Evolutionary conservation across 2,329 filamentous ascomycete species (phyloP).

Genomic region (Hypomyces perniciosus): DNA sequence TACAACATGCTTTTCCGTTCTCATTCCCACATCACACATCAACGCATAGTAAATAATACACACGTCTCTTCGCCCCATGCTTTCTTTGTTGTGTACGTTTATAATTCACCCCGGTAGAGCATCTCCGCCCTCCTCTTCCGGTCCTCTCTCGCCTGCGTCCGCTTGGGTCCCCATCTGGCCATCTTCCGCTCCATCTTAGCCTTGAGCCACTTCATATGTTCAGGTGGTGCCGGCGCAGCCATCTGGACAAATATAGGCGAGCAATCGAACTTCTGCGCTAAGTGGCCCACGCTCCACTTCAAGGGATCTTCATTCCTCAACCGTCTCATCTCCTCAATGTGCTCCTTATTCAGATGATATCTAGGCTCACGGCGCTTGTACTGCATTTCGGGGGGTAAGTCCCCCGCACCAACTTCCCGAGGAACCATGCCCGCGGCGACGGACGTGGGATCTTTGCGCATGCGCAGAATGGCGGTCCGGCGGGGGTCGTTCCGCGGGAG

Average conservation of each 20-base stretch:
- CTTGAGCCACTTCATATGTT: constrained; percentile 42
- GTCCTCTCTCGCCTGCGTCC: constrained; percentile 50
- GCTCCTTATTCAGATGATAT: constrained; percentile 48
- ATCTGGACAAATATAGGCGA: constrained; percentile 52
- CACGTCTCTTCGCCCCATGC: background rate
- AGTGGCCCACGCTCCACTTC: constrained; percentile 46
- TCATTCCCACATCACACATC: background rate
- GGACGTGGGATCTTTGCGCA: constrained; percentile 31
- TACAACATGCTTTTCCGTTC: constrained; percentile 2
- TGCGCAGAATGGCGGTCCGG: constrained; percentile 39
- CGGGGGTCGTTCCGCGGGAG: constrained; percentile 52
- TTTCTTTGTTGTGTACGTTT: constrained; percentile 14
- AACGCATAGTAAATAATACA: background rate
- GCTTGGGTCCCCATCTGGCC: constrained; percentile 52
- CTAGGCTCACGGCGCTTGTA: constrained; percentile 31
- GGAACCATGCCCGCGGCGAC: constrained; percentile 12
- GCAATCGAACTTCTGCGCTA: constrained; percentile 52
- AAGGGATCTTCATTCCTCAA: constrained; percentile 49
- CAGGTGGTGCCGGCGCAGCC: constrained; percentile 43
- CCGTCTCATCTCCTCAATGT: constrained; percentile 55
- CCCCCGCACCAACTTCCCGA: constrained; percentile 14
- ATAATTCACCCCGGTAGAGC: constrained; percentile 48
- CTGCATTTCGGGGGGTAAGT: constrained; percentile 30
- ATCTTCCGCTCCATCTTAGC: constrained; percentile 42
- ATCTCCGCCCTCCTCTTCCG: constrained; percentile 47